A percentile compares a stretch with the other conserved stretches of the same genome.
phyloP scores from a whole-genome alignment of 345 rosid genomes.

The Balakata baccata region DNA sequence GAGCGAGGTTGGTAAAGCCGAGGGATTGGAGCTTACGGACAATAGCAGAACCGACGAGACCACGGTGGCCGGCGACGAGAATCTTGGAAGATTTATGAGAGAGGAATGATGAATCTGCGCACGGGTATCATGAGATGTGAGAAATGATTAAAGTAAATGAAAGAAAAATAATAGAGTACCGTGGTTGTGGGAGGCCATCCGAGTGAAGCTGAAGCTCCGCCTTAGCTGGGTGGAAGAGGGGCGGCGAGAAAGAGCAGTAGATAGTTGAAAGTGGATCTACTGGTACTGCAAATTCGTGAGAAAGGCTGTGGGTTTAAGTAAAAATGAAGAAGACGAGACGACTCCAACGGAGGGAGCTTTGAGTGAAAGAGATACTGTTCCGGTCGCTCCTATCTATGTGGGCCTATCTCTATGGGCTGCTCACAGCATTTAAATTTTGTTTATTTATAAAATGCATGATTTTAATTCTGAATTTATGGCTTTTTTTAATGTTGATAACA shows the following conservation, averaged over 20 bases:
- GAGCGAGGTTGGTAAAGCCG: constrained; percentile 64
- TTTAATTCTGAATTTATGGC: no score
- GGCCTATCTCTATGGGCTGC: no score
- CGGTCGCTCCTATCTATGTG: no score
- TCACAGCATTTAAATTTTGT: no score
- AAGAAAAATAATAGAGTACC: constrained; percentile 10
- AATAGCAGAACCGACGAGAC: constrained; percentile 87
- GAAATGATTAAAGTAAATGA: not conserved
- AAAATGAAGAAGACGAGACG: no score
- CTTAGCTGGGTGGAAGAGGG: not conserved
- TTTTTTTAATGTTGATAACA: no score
- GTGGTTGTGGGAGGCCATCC: constrained; percentile 6
- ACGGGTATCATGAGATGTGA: not conserved
- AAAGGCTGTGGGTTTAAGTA: not conserved
- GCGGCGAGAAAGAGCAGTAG: not conserved
- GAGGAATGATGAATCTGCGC: constrained; percentile 34
- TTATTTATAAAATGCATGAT: no score
- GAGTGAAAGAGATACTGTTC: no score
- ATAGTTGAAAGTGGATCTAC: no score
- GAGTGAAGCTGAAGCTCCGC: not conserved
- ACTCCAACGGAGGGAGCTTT: no score
- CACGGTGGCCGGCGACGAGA: constrained; percentile 95
- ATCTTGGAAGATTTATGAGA: constrained; percentile 67
- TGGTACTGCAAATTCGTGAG: not conserved
- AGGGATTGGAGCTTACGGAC: constrained; percentile 61